Conservation (phyloP, 768 basidiomycete species). For the Rhodocollybia butyracea region DNA sequence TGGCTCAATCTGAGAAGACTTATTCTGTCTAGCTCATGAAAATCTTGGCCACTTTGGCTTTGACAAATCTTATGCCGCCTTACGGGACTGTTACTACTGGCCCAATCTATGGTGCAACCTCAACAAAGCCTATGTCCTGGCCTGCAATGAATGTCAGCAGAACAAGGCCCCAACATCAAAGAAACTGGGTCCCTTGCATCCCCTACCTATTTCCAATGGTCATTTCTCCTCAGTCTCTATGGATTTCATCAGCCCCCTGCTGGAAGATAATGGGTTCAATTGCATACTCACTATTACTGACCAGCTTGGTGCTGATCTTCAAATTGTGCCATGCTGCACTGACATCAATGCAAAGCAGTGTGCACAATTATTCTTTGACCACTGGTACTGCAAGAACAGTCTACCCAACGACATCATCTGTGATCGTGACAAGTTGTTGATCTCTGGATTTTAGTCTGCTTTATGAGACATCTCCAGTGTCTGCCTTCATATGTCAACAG, state of each 20-base stretch:
- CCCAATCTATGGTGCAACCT: slow-evolving; percentile 20
- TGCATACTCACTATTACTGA: slow-evolving; percentile 18
- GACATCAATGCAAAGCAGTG: slow-evolving; percentile 18
- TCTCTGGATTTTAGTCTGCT: no score
- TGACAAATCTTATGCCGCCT: slow-evolving; percentile 13
- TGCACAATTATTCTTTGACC: no score
- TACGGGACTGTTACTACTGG: slow-evolving; percentile 14
- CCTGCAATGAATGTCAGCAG: slow-evolving; percentile 20
- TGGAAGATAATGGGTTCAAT: slow-evolving; percentile 16
- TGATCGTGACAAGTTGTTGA: no score
- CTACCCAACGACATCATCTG: no score
- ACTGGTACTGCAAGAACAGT: no score
- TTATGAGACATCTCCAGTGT: no score
- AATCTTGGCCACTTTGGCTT: slow-evolving; percentile 14
- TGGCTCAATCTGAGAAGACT: background rate
- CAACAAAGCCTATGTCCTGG: slow-evolving; percentile 19
- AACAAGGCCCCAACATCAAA: slow-evolving; percentile 21
- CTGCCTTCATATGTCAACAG: no score
- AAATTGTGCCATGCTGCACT: slow-evolving; percentile 10
- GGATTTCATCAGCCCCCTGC: slow-evolving; percentile 24
- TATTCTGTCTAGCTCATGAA: slow-evolving; percentile 15
- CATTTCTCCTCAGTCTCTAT: slow-evolving; percentile 13
- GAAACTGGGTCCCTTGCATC: slow-evolving; percentile 18
- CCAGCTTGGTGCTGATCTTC: slow-evolving; percentile 12
- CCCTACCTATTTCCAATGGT: slow-evolving; percentile 13